Evolutionary conservation across 306 rosid species (phyloP).

Genomic region (Vigna mungo): DNA sequence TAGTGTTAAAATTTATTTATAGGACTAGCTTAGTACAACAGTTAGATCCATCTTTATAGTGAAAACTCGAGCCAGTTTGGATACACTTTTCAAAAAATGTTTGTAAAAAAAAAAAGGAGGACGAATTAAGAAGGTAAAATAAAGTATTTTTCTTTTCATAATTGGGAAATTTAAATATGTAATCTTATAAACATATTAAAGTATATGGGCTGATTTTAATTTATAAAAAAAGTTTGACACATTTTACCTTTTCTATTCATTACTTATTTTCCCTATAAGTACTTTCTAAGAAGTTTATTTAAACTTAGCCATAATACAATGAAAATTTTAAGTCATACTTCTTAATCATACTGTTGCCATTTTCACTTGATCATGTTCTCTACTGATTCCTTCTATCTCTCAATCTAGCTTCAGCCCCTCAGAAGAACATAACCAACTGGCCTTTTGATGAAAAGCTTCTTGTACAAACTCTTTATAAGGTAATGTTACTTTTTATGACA

Average conservation of each 20-base stretch:
- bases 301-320: background rate
- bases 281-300: background rate
- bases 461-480: constrained; percentile 82
- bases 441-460: constrained; percentile 88
- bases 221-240: background rate
- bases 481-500: constrained; percentile 35
- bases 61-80: constrained; percentile 1
- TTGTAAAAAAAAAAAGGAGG: background rate
- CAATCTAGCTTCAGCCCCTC: constrained; percentile 55
- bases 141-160: background rate
- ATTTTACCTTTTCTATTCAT: background rate
- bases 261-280: background rate
- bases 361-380: constrained; percentile 23
- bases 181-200: background rate
- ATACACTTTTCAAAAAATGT: background rate
- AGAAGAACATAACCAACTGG: constrained; percentile 74
- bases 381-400: constrained; percentile 6
- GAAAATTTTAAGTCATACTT: background rate
- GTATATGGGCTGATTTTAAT: background rate
- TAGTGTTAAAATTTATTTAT: background rate
- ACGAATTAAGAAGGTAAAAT: background rate
- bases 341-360: background rate
- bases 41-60: constrained; percentile 18
- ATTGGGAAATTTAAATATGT: background rate
- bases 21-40: constrained; percentile 13